Evolutionary conservation across 2,329 filamentous ascomycete species (phyloP).

Genomic region (Calonectria henricotiae): DNA sequence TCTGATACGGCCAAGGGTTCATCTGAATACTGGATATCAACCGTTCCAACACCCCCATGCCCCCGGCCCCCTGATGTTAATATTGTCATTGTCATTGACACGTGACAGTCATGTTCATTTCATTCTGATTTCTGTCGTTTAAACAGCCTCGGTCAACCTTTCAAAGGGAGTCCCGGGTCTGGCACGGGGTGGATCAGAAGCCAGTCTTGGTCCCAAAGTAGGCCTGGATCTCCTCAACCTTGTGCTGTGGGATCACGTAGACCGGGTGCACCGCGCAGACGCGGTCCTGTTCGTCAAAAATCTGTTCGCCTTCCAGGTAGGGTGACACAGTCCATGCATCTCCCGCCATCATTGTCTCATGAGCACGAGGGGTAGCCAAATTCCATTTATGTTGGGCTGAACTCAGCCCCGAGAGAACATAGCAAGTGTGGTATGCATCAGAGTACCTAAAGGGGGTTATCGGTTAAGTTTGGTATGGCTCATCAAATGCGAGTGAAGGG

Average conservation of each 20-base stretch:
- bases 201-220: conserved; percentile 76
- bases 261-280: conserved; percentile 85
- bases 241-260: conserved; percentile 84
- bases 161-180: conserved; percentile 30
- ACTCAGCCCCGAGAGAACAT: conserved; percentile 89
- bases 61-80: neutral
- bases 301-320: conserved; percentile 70
- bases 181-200: conserved; percentile 63
- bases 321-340: conserved; percentile 67
- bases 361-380: conserved; percentile 58
- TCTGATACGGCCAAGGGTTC: conserved; percentile 37
- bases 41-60: conserved; percentile 13
- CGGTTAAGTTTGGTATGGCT: conserved; percentile 41
- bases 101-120: conserved; percentile 28
- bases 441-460: conserved; percentile 69
- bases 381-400: conserved; percentile 82
- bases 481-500: conserved; percentile 36
- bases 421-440: conserved; percentile 94
- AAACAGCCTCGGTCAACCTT: conserved; percentile 11
- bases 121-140: conserved; percentile 13
- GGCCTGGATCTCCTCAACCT: conserved; percentile 75
- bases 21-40: conserved; percentile 40
- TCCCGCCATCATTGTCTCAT: conserved; percentile 56
- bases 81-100: conserved; percentile 19
- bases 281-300: conserved; percentile 81